Evolutionary conservation across 2,329 filamentous ascomycete genomes (phyloP).

Genomic region (Talaromyces islandicus): DNA sequence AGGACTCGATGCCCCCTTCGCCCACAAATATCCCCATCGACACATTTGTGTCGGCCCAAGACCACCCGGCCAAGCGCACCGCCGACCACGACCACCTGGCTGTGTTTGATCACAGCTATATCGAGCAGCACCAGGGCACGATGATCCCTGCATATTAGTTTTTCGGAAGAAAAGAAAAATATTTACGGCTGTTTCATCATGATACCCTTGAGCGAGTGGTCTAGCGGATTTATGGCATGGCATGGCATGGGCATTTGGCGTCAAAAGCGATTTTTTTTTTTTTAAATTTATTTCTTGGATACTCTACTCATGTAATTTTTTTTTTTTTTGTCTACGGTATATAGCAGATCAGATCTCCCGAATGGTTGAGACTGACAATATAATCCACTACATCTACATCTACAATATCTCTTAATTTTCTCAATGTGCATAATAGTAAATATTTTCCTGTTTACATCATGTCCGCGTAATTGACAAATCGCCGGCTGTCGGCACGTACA

Average conservation of each 20-base stretch:
- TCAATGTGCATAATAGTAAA: background rate
- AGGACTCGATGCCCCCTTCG: constrained; percentile 67
- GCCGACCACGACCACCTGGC: background rate
- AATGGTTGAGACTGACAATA: background rate
- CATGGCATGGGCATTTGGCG: background rate
- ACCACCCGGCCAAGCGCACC: constrained; percentile 16
- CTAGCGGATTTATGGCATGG: background rate
- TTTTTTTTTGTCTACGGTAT: background rate
- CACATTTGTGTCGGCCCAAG: constrained; percentile 44
- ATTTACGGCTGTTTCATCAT: constrained; percentile 2
- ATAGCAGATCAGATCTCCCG: background rate
- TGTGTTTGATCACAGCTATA: constrained; percentile 45
- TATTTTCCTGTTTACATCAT: background rate
- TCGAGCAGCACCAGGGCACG: constrained; percentile 34
- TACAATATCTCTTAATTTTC: background rate
- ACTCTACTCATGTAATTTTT: background rate
- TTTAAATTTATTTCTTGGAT: background rate
- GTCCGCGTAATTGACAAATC: background rate
- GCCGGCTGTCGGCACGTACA: background rate
- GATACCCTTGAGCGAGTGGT: background rate
- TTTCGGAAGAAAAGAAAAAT: background rate
- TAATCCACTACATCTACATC: background rate
- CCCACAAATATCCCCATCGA: constrained; percentile 54
- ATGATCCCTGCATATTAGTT: constrained; percentile 46
- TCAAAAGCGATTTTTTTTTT: background rate